phyloP scores from a whole-genome alignment of 257 asterid genomes.

The Solanum verrucosum region DNA sequence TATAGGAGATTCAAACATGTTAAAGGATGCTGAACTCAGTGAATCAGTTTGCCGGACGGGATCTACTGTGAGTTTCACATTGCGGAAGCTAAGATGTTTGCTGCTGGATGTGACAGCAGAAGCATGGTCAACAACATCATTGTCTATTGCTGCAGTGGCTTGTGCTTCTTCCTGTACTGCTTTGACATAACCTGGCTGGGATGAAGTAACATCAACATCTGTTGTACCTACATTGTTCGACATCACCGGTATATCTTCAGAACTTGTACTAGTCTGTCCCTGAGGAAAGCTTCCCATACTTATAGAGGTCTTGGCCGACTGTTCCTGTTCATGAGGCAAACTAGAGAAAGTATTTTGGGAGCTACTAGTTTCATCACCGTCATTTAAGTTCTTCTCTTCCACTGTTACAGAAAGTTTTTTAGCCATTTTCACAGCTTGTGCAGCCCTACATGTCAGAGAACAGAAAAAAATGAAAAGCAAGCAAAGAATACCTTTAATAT shows the following conservation, averaged over 20 bases:
- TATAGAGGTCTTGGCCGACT: constrained; percentile 69
- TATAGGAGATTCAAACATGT: constrained; percentile 49
- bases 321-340: constrained; percentile 83
- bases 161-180: constrained; percentile 38
- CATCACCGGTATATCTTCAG: constrained; percentile 56
- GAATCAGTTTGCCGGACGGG: constrained; percentile 42
- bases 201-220: constrained; percentile 20
- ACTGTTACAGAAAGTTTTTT: constrained; percentile 58
- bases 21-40: constrained; percentile 45
- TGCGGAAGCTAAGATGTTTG: constrained; percentile 41
- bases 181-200: constrained; percentile 30
- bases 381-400: constrained; percentile 66
- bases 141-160: constrained; percentile 33
- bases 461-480: constrained; percentile 6
- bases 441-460: constrained; percentile 53
- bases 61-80: constrained; percentile 39
- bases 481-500: background rate
- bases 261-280: constrained; percentile 78
- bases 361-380: constrained; percentile 68
- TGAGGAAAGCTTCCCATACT: constrained; percentile 79
- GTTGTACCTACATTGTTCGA: constrained; percentile 29
- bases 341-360: constrained; percentile 88
- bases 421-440: constrained; percentile 91
- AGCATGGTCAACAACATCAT: constrained; percentile 44
- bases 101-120: constrained; percentile 49